Evolutionary conservation across 345 rosid genomes (phyloP), one percentile per base, ranked within the genome.

Genomic region (Abelmoschus esculentus): DNA sequence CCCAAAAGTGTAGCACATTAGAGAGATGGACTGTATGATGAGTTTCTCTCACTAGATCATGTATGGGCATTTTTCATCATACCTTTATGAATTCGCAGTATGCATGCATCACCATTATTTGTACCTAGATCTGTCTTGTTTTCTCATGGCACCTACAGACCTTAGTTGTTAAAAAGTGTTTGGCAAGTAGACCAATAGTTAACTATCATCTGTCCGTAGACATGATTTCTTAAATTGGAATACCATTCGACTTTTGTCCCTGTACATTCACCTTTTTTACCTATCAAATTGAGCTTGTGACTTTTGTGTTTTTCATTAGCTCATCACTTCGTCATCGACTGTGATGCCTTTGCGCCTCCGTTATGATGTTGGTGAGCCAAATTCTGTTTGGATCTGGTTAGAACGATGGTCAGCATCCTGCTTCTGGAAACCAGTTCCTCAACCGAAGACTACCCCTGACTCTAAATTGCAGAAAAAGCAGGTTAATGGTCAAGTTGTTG

Each of bases 361-460:
- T 40, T 89, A 87, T 74, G 89, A 85, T 74, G 32, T 84, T 49
- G 75, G 19, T 44, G 83, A 84, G 54, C 85, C 93, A 75, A 82
- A 90, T 80, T 86, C 98, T 13, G 82, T 77, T 72, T 72, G 81
- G 32, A 84, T 73, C 76, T 93, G 98, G 98, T 83, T 90, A 80
- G 89, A 80, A 66, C 80, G 85, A 68, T 93, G 98, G 98, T 86
- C 98, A 58, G 79, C 77, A 22, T 89, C 91, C 29, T 57, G 66
- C 60, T 86, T 87, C 73, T 93, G 98, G 98, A 90, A 82, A 80
- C 86, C 92, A 59, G 49, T 76, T 67, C 78, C 93, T 67, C 89
- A 78, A 73, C 92, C 86, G 9, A 90, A 84, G 80, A 84, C 79
- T 79, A 34, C 64, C 5, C 49, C 52, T 0, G 61, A 57, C 50